phyloP scores from a whole-genome alignment of 2,329 filamentous ascomycete genomes.

The Acrocalymma vagum region DNA sequence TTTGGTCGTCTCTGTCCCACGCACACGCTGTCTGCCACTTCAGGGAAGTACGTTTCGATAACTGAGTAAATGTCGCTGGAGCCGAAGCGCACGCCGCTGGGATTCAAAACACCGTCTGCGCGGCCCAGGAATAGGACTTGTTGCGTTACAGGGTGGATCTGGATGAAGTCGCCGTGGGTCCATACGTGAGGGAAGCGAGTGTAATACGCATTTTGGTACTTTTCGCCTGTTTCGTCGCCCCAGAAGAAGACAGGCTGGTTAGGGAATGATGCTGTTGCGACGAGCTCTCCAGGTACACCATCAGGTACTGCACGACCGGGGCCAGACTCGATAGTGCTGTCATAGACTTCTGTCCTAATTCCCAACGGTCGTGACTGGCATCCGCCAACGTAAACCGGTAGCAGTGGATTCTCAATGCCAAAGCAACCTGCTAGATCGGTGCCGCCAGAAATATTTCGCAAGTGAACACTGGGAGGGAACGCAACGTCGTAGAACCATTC shows the following conservation, averaged over 20 bases:
- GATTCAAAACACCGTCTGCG: slow-evolving; percentile 82
- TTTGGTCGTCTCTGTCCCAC: slow-evolving; percentile 76
- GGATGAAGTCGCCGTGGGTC: slow-evolving; percentile 85
- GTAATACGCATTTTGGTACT: slow-evolving; percentile 58
- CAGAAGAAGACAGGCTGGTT: slow-evolving; percentile 71
- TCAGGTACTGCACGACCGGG: slow-evolving; percentile 62
- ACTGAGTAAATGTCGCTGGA: slow-evolving; percentile 82
- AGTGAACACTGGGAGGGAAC: slow-evolving; percentile 72
- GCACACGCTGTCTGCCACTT: slow-evolving; percentile 77
- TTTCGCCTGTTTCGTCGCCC: slow-evolving; percentile 51
- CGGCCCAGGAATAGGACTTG: slow-evolving; percentile 73
- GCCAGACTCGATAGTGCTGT: slow-evolving; percentile 57
- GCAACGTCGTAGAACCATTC: slow-evolving; percentile 81
- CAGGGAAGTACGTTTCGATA: slow-evolving; percentile 71
- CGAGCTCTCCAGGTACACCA: slow-evolving; percentile 78
- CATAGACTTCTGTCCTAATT: slow-evolving; percentile 67
- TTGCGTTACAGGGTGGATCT: slow-evolving; percentile 72
- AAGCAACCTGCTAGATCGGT: slow-evolving; percentile 78
- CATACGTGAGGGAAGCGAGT: slow-evolving; percentile 67
- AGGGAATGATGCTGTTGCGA: slow-evolving; percentile 75
- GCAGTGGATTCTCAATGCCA: slow-evolving; percentile 71
- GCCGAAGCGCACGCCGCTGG: slow-evolving; percentile 80
- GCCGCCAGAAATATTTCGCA: slow-evolving; percentile 79
- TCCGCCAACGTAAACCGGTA: slow-evolving; percentile 69
- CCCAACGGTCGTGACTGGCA: slow-evolving; percentile 64